These are phyloP conservation scores for Microthyrium microscopicum DNA, from an alignment of 2,329 filamentous ascomycete genomes.

Conservation along the genomic window DNA sequence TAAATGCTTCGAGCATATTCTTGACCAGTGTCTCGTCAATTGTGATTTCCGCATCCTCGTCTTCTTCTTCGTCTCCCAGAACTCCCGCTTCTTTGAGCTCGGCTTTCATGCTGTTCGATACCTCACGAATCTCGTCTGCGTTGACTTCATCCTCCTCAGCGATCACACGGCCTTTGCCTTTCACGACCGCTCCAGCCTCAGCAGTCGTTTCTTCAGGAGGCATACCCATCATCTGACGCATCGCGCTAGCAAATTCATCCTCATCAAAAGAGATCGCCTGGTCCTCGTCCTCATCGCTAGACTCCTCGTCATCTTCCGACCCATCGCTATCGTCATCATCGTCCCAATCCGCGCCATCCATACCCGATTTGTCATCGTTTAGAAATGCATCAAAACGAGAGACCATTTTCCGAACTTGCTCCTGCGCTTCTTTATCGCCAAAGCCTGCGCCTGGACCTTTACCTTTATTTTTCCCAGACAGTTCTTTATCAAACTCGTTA, in stretches of 20 bases:
- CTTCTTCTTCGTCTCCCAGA: slow-evolving; percentile 33
- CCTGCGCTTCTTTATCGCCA: slow-evolving; percentile 50
- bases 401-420: slow-evolving; percentile 78
- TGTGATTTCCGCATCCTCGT: slow-evolving; percentile 43
- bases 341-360: slow-evolving; percentile 54
- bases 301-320: slow-evolving; percentile 32
- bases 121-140: not conserved
- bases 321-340: slow-evolving; percentile 53
- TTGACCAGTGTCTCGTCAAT: slow-evolving; percentile 78
- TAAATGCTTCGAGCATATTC: slow-evolving; percentile 85
- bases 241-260: slow-evolving; percentile 67
- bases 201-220: slow-evolving; percentile 16
- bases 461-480: slow-evolving; percentile 31
- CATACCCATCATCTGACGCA: slow-evolving; percentile 81
- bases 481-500: slow-evolving; percentile 69
- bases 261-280: slow-evolving; percentile 70
- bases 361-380: slow-evolving; percentile 65
- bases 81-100: not conserved
- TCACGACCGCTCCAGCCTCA: not conserved
- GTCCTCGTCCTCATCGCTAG: slow-evolving; percentile 23
- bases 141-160: slow-evolving; percentile 2
- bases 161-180: slow-evolving; percentile 1
- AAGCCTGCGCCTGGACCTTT: slow-evolving; percentile 19
- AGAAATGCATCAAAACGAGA: slow-evolving; percentile 85
- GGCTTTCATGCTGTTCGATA: not conserved